These are phyloP conservation scores for Ceratopteris richardii DNA, from an alignment of 75 land plant genomes.

Conservation along the genomic window DNA sequence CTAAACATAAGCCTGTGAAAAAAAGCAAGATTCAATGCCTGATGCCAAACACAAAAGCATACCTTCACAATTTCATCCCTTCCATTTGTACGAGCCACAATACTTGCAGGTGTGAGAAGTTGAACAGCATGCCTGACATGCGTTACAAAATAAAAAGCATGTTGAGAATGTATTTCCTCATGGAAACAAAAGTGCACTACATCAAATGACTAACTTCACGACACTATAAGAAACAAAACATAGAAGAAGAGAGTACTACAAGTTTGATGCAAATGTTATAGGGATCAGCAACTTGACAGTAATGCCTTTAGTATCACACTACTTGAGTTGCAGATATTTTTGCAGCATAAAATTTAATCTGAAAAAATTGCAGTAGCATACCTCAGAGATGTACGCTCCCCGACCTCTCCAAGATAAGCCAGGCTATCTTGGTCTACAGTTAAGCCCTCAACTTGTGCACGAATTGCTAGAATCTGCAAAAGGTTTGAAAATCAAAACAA, in stretches of 20 bases:
- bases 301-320: too few relatives aligned
- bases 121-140: slow-evolving; percentile 82
- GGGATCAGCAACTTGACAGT: too few relatives aligned
- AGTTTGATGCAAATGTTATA: too few relatives aligned
- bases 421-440: slow-evolving; percentile 78
- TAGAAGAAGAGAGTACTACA: too few relatives aligned
- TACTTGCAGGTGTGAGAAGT: slow-evolving; percentile 82
- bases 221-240: too few relatives aligned
- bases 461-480: slow-evolving; percentile 79
- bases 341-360: too few relatives aligned
- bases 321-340: too few relatives aligned
- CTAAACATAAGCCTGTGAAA: slow-evolving; percentile 5
- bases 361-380: slow-evolving; percentile 7
- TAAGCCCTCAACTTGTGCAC: slow-evolving; percentile 91
- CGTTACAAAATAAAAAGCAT: background rate
- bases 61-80: slow-evolving; percentile 91
- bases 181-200: background rate
- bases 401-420: slow-evolving; percentile 83
- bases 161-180: background rate
- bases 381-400: slow-evolving; percentile 82
- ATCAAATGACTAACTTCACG: too few relatives aligned
- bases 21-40: too few relatives aligned
- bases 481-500: background rate
- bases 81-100: slow-evolving; percentile 84
- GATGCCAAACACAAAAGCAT: too few relatives aligned